phyloP scores from a whole-genome alignment of 352 stramenopile species.

The Blastocystis sp. region DNA sequence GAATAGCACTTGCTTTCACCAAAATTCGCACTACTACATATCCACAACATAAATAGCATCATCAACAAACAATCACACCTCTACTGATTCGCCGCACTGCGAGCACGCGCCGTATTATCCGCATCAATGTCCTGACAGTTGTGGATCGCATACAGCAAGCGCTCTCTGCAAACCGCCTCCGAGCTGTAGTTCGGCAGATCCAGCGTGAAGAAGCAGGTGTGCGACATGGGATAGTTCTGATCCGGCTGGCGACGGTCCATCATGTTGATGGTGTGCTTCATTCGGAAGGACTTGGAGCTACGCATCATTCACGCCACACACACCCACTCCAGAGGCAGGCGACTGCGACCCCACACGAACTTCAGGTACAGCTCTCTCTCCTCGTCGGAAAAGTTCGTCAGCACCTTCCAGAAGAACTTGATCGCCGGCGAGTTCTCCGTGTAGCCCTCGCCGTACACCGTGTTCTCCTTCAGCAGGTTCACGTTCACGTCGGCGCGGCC shows the following conservation, averaged over 20 bases:
- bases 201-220: conserved; percentile 79
- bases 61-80: not conserved
- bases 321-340: conserved; percentile 76
- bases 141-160: conserved; percentile 84
- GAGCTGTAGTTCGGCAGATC: conserved; percentile 76
- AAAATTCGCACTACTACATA: too few relatives aligned
- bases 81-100: conserved; percentile 49
- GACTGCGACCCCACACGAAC: conserved; percentile 83
- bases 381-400: conserved; percentile 82
- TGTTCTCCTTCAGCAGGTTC: conserved; percentile 72
- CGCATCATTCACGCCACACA: not conserved
- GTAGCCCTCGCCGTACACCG: conserved; percentile 83
- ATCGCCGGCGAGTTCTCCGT: conserved; percentile 80
- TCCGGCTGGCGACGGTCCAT: conserved; percentile 70
- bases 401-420: conserved; percentile 83
- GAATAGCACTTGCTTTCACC: too few relatives aligned
- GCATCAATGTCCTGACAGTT: conserved; percentile 88
- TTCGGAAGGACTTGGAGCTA: conserved; percentile 75
- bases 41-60: too few relatives aligned
- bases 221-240: conserved; percentile 77
- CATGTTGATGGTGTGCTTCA: conserved; percentile 72
- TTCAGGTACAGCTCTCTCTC: conserved; percentile 84
- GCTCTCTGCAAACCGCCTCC: conserved; percentile 74
- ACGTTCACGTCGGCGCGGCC: conserved; percentile 72
- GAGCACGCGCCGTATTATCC: conserved; percentile 74